Evolutionary conservation across 1,284 basidiomycete species (phyloP).

Genomic region (Ceratobasidium sp.): DNA sequence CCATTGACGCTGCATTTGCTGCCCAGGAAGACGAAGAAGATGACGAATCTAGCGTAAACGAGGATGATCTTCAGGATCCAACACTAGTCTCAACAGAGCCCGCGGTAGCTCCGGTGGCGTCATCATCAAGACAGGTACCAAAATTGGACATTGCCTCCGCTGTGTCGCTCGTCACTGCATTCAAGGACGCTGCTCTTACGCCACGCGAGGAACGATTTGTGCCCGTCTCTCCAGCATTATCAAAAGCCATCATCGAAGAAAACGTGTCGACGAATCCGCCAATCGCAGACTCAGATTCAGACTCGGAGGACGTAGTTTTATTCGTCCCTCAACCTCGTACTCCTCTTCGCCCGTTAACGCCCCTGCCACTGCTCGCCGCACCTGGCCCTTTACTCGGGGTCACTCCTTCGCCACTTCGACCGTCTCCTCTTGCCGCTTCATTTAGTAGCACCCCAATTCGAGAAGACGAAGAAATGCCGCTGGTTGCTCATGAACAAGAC

Average conservation of each 20-base stretch:
- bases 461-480: conserved; percentile 12
- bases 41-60: conserved; percentile 53
- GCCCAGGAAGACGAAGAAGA: conserved; percentile 71
- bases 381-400: conserved; percentile 8
- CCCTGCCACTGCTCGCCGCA: conserved; percentile 11
- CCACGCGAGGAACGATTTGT: conserved; percentile 19
- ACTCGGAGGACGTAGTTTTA: conserved; percentile 27
- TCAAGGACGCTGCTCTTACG: conserved; percentile 34
- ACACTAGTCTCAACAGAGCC: not conserved
- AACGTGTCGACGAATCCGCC: not conserved
- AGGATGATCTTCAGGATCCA: conserved; percentile 26
- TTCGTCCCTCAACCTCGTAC: conserved; percentile 30
- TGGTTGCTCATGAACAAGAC: not conserved
- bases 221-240: not conserved
- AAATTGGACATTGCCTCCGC: conserved; percentile 34
- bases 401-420: conserved; percentile 18
- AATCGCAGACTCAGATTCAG: conserved; percentile 27
- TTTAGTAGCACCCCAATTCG: conserved; percentile 7
- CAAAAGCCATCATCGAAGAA: conserved; percentile 1
- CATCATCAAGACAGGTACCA: conserved; percentile 20
- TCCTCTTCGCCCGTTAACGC: conserved; percentile 14
- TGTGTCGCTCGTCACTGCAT: conserved; percentile 29
- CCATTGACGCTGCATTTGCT: conserved; percentile 46
- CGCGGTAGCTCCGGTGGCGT: not conserved
- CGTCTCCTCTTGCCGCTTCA: conserved; percentile 21